phyloP scores from a whole-genome alignment of 371 early-diverging fungal species.

The Apophysomyces variabilis region DNA sequence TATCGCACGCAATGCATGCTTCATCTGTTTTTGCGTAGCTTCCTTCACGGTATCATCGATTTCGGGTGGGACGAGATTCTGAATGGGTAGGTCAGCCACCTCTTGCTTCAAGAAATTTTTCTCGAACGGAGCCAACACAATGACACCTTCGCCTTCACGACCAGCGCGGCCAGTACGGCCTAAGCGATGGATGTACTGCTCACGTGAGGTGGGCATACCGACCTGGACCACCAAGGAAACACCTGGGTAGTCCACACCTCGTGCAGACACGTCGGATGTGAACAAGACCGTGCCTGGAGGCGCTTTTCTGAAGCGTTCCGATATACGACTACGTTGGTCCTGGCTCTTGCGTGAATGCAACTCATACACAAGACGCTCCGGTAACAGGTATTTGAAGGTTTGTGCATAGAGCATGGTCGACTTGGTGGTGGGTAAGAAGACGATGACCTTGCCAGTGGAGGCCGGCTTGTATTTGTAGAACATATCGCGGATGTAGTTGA shows the following conservation, averaged over 20 bases:
- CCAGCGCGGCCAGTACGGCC: slow-evolving; percentile 99
- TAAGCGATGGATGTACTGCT: slow-evolving; percentile 97
- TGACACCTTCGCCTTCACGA: slow-evolving; percentile 85
- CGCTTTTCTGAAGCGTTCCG: slow-evolving; percentile 77
- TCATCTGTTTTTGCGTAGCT: slow-evolving; percentile 24
- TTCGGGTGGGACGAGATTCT: slow-evolving; percentile 47
- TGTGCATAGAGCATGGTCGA: slow-evolving; percentile 77
- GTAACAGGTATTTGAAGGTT: slow-evolving; percentile 57
- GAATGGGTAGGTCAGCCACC: slow-evolving; percentile 56
- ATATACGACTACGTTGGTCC: slow-evolving; percentile 69
- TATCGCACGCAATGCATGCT: slow-evolving; percentile 18
- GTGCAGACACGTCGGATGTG: slow-evolving; percentile 99
- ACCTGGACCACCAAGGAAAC: slow-evolving; percentile 94
- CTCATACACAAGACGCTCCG: slow-evolving; percentile 53
- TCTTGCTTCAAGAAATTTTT: slow-evolving; percentile 63
- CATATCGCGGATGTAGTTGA: slow-evolving; percentile 64
- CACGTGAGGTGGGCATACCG: slow-evolving; percentile 88
- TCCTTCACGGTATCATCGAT: slow-evolving; percentile 38
- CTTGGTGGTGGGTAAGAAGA: slow-evolving; percentile 89
- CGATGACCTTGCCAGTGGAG: slow-evolving; percentile 79
- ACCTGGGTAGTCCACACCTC: slow-evolving; percentile 99
- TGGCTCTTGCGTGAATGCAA: slow-evolving; percentile 88
- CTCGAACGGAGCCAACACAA: slow-evolving; percentile 89
- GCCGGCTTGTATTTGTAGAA: slow-evolving; percentile 62
- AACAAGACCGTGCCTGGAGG: slow-evolving; percentile 75